Conservation (phyloP, 345 rosid species). For the Boechera divaricarpa region DNA sequence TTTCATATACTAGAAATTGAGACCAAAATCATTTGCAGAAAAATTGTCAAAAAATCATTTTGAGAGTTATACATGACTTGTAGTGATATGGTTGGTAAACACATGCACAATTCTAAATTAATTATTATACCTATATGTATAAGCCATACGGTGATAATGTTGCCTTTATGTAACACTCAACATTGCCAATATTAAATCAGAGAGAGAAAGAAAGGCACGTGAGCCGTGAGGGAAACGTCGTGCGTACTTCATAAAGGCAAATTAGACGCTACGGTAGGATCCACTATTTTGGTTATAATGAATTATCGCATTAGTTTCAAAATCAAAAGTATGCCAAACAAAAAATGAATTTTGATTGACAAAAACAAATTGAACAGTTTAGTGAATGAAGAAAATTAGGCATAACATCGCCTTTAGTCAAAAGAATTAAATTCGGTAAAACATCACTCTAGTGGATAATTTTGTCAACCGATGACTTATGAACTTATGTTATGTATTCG, state of each 20-base stretch:
- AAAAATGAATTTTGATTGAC: conserved; percentile 2
- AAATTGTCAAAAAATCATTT: neutral
- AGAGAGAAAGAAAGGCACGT: conserved; percentile 36
- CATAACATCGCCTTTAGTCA: conserved; percentile 19
- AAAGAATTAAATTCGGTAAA: conserved; percentile 24
- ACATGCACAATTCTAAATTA: neutral
- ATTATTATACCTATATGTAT: conserved; percentile 5
- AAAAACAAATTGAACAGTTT: neutral
- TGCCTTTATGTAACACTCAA: conserved; percentile 28
- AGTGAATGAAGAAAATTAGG: conserved; percentile 35
- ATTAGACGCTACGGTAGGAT: conserved; percentile 27
- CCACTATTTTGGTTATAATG: conserved; percentile 34
- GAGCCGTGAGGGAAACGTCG: conserved; percentile 42
- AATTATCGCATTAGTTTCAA: conserved; percentile 11
- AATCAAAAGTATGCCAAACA: neutral
- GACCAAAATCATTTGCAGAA: conserved; percentile 20
- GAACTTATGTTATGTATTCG: neutral
- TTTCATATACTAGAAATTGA: neutral
- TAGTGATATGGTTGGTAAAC: conserved; percentile 6
- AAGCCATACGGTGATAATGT: conserved; percentile 2
- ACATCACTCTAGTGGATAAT: conserved; percentile 29
- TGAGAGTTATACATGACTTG: neutral
- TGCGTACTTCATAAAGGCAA: conserved; percentile 33
- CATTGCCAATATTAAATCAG: conserved; percentile 19
- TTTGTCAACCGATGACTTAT: conserved; percentile 21